Evolutionary conservation across 208 protist species (phyloP), one percentile per base, ranked within the genome.

Genomic region (Acanthamoeba lenticulata): DNA sequence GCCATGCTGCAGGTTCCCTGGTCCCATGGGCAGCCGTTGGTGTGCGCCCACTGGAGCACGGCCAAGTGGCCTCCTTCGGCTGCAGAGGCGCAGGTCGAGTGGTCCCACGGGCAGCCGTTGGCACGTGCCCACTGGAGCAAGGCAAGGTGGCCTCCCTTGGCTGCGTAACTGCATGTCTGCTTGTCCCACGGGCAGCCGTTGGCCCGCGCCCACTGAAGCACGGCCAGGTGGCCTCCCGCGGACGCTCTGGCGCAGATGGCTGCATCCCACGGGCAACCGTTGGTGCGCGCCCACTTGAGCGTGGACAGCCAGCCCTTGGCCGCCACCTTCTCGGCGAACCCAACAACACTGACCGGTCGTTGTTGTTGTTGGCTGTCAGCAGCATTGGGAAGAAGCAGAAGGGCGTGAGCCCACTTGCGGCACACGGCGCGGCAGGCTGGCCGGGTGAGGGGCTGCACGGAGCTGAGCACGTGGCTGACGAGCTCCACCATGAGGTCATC

Each of bases 101-200:
- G 9, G 32, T 49, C 32, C 36, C 77, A 86, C 6, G 40, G 44
- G 32, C 77, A 86, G 36, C 77, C 77, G 7, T 86, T 24, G 29
- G 21, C 44, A 7, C 29, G 36, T 15, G 77, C 77, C 77, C 77
- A 86, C 77, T 86, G 77, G n/a, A 86, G 77, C 77, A 86, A 24
- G 27, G 60, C 77, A 17, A 38, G 40, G 36, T 86, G 77, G 36
- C 77, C 77, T 86, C 77, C 77, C 77, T 6, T 9, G 24, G 77
- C 77, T 57, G 77, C 77, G 17, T 57, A 44, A 11, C 13, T 17
- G 45, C 77, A 52, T 6, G 77, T 38, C 13, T 11, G 24, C 77
- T 9, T 19, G 29, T 86, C n/a, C 40, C 40, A 49, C 40, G 40
- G 40, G 24, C 77, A 86, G 32, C 36, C 40, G 40, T 86, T 44